These are phyloP conservation scores for Porphyridium purpureum DNA, from an alignment of 23 red algal species.

Conservation along the genomic window DNA sequence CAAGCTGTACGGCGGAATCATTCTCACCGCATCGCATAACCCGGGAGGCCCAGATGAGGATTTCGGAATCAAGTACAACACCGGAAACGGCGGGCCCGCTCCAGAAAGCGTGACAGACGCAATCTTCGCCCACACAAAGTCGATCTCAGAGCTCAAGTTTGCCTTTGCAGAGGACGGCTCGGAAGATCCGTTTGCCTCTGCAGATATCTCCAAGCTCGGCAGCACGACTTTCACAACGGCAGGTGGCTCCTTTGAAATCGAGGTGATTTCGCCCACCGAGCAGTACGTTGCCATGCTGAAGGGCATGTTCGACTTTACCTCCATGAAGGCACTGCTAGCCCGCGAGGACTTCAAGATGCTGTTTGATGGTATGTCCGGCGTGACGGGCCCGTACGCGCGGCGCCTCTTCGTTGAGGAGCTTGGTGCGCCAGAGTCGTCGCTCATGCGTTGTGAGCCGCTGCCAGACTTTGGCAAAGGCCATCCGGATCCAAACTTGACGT, in stretches of 20 bases:
- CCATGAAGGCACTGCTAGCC: conserved; percentile 19
- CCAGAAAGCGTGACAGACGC: conserved; percentile 48
- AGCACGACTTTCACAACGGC: conserved; percentile 10
- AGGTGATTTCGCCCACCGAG: conserved; percentile 75
- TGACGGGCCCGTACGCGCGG: conserved; percentile 69
- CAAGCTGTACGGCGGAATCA: conserved; percentile 61
- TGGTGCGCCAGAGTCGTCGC: conserved; percentile 18
- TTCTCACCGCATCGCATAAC: conserved; percentile 92
- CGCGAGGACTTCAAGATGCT: conserved; percentile 60
- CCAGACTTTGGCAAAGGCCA: conserved; percentile 94
- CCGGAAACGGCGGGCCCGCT: conserved; percentile 65
- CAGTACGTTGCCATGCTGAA: conserved; percentile 65
- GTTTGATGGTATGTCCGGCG: conserved; percentile 85
- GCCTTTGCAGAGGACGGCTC: conserved; percentile 10
- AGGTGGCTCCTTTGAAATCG: conserved; percentile 32
- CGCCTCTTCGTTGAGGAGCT: conserved; percentile 73
- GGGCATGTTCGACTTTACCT: conserved; percentile 83
- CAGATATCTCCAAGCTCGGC: conserved; percentile 23
- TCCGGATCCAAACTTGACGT: conserved; percentile 87
- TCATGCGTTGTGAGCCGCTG: conserved; percentile 43
- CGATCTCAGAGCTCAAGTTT: conserved; percentile 33
- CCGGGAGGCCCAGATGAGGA: conserved; percentile 70
- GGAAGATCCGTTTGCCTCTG: conserved; percentile 33
- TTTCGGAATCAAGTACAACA: conserved; percentile 98
- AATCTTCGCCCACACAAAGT: conserved; percentile 49